Percentiles rank a stretch among this genome's conserved stretches.
Conservation (phyloP, 2,329 filamentous ascomycete species). For the Xylariales sp. region DNA sequence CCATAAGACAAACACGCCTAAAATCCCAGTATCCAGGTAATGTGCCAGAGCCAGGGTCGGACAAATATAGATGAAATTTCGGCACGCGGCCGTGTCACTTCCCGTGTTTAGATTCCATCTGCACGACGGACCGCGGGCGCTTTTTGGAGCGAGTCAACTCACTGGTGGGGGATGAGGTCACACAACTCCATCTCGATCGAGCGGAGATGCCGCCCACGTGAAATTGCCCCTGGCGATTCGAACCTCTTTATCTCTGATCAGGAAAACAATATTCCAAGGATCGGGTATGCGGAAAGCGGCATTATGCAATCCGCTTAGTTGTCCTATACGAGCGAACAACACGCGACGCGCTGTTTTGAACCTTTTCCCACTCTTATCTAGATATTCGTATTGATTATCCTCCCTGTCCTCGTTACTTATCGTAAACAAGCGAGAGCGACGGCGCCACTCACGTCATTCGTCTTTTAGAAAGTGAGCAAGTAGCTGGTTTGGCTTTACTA, state of each 20-base stretch:
- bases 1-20: not conserved
- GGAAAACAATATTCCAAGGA: too few relatives aligned
- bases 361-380: too few relatives aligned
- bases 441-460: not conserved
- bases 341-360: too few relatives aligned
- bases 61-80: not conserved
- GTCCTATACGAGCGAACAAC: too few relatives aligned
- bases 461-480: not conserved
- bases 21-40: too few relatives aligned
- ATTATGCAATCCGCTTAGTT: too few relatives aligned
- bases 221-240: not conserved
- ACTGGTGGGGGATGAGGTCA: conserved; percentile 26
- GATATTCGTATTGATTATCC: too few relatives aligned
- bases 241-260: not conserved
- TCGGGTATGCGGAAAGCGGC: too few relatives aligned
- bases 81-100: not conserved
- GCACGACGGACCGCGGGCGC: not conserved
- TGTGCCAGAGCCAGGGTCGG: not conserved
- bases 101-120: not conserved
- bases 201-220: conserved; percentile 18
- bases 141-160: conserved; percentile 12
- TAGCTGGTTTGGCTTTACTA: not conserved
- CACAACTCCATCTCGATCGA: conserved; percentile 22
- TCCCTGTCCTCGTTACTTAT: not conserved
- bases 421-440: not conserved